phyloP scores from a whole-genome alignment of 192 early-diverging fungal genomes.

The Coemansia sp. region DNA sequence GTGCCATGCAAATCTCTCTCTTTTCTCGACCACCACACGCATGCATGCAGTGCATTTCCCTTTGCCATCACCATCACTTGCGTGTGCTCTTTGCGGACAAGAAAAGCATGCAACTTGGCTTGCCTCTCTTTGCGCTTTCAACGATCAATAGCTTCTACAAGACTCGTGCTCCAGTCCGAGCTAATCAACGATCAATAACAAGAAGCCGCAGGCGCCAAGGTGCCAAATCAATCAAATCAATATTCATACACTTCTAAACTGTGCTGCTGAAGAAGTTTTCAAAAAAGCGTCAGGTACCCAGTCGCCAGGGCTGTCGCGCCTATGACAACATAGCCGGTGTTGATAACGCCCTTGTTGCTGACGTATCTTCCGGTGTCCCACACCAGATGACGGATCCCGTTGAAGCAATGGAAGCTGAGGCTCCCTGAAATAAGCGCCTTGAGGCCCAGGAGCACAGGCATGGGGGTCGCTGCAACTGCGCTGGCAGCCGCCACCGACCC shows the following conservation, averaged over 20 bases:
- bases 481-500: slow-evolving; percentile 66
- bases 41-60: no score
- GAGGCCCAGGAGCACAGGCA: slow-evolving; percentile 62
- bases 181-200: not conserved
- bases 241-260: not conserved
- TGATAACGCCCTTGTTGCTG: slow-evolving; percentile 76
- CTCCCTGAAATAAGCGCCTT: slow-evolving; percentile 73
- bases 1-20: not conserved
- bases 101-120: no score
- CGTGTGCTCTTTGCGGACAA: no score
- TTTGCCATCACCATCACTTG: no score
- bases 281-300: slow-evolving; percentile 58
- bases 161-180: no score
- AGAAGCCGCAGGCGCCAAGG: not conserved
- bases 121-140: no score
- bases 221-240: slow-evolving; percentile 2
- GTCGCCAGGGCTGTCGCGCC: slow-evolving; percentile 62
- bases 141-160: not conserved
- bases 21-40: not conserved
- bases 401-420: slow-evolving; percentile 80
- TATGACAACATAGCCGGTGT: slow-evolving; percentile 76
- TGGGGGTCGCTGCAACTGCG: slow-evolving; percentile 66
- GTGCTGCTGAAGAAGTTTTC: not conserved
- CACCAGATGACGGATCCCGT: slow-evolving; percentile 87
- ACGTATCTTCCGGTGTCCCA: slow-evolving; percentile 81